Evolutionary conservation across 2,329 filamentous ascomycete genomes (phyloP).

Genomic region (Ascochyta clinopodiicola): DNA sequence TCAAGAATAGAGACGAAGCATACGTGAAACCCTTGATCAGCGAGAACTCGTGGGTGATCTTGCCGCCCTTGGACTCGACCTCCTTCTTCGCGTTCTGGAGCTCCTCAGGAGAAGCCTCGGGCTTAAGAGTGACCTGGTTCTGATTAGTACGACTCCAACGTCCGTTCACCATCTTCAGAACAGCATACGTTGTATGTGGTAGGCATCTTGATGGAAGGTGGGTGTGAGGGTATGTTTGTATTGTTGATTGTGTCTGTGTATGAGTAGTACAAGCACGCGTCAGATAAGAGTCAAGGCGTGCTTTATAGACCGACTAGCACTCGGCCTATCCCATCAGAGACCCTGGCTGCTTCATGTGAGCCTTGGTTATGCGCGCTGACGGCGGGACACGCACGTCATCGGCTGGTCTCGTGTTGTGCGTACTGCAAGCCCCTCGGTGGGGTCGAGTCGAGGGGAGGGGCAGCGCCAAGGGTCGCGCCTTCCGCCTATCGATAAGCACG

Average conservation of each 20-base stretch:
- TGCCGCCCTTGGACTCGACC: slow-evolving; percentile 76
- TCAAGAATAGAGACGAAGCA: slow-evolving; percentile 38
- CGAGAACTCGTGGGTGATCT: slow-evolving; percentile 82
- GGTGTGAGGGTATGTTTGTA: slow-evolving; percentile 1
- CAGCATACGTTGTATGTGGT: slow-evolving; percentile 42
- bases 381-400: slow-evolving; percentile 16
- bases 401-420: slow-evolving; percentile 1
- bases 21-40: slow-evolving; percentile 95
- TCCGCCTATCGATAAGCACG: slow-evolving; percentile 41
- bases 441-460: neutral
- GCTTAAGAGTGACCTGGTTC: slow-evolving; percentile 78
- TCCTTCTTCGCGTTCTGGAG: slow-evolving; percentile 80
- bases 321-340: slow-evolving; percentile 9
- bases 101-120: slow-evolving; percentile 69
- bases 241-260: slow-evolving; percentile 3
- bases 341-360: slow-evolving; percentile 12
- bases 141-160: slow-evolving; percentile 3
- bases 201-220: slow-evolving; percentile 41
- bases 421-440: slow-evolving; percentile 13
- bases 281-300: slow-evolving; percentile 22
- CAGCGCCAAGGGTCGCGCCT: neutral
- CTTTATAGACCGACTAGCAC: slow-evolving; percentile 32
- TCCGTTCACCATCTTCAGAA: neutral
- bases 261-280: slow-evolving; percentile 13
- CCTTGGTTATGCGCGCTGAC: slow-evolving; percentile 35